Percentiles rank a stretch among this genome's conserved stretches.
phyloP scores from a whole-genome alignment of 164 flowering plant genomes.

The Umbilicus rupestris region DNA sequence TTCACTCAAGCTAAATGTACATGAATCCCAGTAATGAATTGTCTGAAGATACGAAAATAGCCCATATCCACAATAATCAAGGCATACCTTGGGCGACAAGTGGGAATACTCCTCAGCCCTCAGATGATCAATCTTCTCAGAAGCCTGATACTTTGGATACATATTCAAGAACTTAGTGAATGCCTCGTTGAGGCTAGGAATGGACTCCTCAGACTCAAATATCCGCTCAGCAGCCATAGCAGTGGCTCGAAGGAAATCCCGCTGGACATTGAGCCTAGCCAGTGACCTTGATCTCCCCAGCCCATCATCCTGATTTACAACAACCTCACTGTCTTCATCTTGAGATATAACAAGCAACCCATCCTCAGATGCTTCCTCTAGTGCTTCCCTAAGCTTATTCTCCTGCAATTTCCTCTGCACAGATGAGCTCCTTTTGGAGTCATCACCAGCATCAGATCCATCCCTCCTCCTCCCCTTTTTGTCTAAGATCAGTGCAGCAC shows the following conservation, averaged over 20 bases:
- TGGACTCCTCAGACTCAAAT: conserved; percentile 48
- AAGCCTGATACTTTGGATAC: conserved; percentile 75
- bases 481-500: conserved; percentile 42
- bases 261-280: conserved; percentile 66
- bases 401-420: conserved; percentile 36
- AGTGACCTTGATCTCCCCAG: conserved; percentile 68
- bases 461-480: conserved; percentile 44
- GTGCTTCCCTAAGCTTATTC: conserved; percentile 50
- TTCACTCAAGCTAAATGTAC: conserved; percentile 76
- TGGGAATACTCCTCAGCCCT: conserved; percentile 66
- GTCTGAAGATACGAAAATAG: conserved; percentile 66
- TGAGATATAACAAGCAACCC: conserved; percentile 55
- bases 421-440: conserved; percentile 26
- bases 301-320: conserved; percentile 40
- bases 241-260: conserved; percentile 73
- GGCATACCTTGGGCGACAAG: conserved; percentile 77
- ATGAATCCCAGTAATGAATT: conserved; percentile 78
- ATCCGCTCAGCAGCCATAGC: conserved; percentile 62
- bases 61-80: conserved; percentile 93
- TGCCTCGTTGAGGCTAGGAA: conserved; percentile 51
- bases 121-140: conserved; percentile 76
- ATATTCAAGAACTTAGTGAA: conserved; percentile 70
- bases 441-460: conserved; percentile 28
- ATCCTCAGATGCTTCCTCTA: conserved; percentile 64
- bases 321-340: conserved; percentile 41